Base-by-base conservation (phyloP, 306 rosid genomes). In the Cyclanthera cordifolia region DNA sequence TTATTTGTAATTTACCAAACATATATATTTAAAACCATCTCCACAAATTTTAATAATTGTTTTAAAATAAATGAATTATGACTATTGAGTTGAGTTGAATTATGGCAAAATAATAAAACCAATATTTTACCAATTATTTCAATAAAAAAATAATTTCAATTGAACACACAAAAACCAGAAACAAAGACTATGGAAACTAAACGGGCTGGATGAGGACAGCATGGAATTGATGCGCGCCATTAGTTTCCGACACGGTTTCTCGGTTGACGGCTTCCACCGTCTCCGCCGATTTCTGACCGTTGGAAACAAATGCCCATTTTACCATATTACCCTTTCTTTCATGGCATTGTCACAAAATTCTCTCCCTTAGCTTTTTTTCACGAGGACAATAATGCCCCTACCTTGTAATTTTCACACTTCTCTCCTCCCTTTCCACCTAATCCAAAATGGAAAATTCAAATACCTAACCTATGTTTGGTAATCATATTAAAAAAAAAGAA, bases 301-400 rank as follows among this genome's bases (percentile, higher is more conserved):
- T 61, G 14, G 23, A 65, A 69, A 59, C 9, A 11, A 15, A 5
- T 5, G 4, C 5, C 0, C 0, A 1, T 30, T 47, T 52, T 8
- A 57, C 80, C 39, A 12, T 67, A 74, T 0, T 64, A 3, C 79
- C 90, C 88, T 72, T 53, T 0, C 0, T 0, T 28, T 6, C 43
- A 13, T 1, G 2, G 8, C 8, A 9, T 53, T 70, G 79, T 75
- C 72, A 80, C 84, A 6, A 58, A 46, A 51, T 14, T 52, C 68
- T 28, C 68, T 20, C 25, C 15, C 10, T 17, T 0, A 47, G 43
- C 47, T 7, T 34, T 56, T 56, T 49, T 6, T 0, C 12, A n/a
- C 16, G 19, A 4, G 79, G 83, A 83, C 86, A 58, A 79, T 74
- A 75, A 59, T 80, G 65, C 85, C 90, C 93, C 47, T 15, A 15